phyloP scores from a whole-genome alignment of 179 eudicot species.

The Silene noctiflora region DNA sequence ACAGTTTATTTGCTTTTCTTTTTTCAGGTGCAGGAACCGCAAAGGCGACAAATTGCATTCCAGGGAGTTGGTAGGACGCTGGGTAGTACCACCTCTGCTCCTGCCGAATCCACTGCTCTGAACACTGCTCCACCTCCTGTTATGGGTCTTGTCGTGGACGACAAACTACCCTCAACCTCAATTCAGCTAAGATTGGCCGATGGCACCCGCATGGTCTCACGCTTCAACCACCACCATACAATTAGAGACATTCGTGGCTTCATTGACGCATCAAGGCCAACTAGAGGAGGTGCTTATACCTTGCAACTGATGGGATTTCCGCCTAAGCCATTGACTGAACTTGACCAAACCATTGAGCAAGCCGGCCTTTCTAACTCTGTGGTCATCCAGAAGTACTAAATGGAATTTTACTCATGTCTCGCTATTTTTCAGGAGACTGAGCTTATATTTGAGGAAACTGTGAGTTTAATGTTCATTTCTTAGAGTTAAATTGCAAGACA shows the following conservation, averaged over 20 bases:
- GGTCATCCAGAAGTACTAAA: constrained; percentile 69
- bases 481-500: background rate
- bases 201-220: constrained; percentile 88
- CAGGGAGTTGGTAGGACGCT: constrained; percentile 73
- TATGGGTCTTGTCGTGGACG: constrained; percentile 63
- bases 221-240: constrained; percentile 73
- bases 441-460: background rate
- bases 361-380: constrained; percentile 89
- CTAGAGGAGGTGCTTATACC: constrained; percentile 46
- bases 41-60: constrained; percentile 39
- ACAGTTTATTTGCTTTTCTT: background rate
- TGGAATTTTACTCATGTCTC: no score
- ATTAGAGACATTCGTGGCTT: constrained; percentile 66
- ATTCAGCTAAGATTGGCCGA: constrained; percentile 86
- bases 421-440: no score
- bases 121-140: constrained; percentile 52
- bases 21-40: constrained; percentile 41
- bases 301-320: constrained; percentile 88
- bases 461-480: background rate
- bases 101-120: constrained; percentile 27
- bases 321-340: constrained; percentile 75
- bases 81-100: constrained; percentile 32
- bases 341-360: constrained; percentile 77
- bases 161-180: constrained; percentile 63
- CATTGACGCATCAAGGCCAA: constrained; percentile 81